Conservation (phyloP, 2,329 filamentous ascomycete species). For the Penicillium sp. region DNA sequence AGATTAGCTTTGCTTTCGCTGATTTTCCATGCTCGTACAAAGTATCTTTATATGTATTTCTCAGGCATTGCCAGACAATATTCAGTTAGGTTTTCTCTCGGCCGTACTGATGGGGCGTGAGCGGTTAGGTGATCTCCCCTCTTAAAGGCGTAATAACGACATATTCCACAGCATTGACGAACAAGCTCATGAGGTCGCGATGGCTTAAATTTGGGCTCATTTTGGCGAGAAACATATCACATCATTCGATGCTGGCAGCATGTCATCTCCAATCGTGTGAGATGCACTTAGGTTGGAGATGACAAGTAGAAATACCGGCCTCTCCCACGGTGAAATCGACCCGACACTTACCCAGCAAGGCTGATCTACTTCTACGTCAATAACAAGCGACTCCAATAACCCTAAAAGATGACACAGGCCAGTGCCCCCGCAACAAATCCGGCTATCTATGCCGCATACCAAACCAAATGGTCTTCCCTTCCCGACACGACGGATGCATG, state of each 20-base stretch:
- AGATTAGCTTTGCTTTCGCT: not conserved
- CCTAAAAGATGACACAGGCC: constrained; percentile 16
- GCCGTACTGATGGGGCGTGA: not conserved
- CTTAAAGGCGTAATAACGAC: constrained; percentile 18
- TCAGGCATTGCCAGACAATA: not conserved
- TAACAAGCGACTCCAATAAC: not conserved
- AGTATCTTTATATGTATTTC: not conserved
- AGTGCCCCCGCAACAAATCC: constrained; percentile 38
- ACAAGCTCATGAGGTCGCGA: constrained; percentile 1
- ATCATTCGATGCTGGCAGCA: constrained; percentile 17
- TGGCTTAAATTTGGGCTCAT: constrained; percentile 1
- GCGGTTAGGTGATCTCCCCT: not conserved
- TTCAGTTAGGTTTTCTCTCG: not conserved
- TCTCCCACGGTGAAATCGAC: not conserved
- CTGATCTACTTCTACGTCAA: not conserved
- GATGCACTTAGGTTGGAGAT: not conserved
- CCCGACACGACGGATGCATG: constrained; percentile 48
- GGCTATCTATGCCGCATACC: constrained; percentile 43
- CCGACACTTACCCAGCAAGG: not conserved
- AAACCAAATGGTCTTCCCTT: constrained; percentile 37
- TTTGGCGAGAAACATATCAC: constrained; percentile 6
- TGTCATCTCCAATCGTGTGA: constrained; percentile 7
- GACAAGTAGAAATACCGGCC: constrained; percentile 7
- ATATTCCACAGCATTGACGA: constrained; percentile 20
- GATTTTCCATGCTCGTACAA: not conserved